Evolutionary conservation across 179 eudicot genomes (phyloP).

Genomic region (Silene noctiflora): DNA sequence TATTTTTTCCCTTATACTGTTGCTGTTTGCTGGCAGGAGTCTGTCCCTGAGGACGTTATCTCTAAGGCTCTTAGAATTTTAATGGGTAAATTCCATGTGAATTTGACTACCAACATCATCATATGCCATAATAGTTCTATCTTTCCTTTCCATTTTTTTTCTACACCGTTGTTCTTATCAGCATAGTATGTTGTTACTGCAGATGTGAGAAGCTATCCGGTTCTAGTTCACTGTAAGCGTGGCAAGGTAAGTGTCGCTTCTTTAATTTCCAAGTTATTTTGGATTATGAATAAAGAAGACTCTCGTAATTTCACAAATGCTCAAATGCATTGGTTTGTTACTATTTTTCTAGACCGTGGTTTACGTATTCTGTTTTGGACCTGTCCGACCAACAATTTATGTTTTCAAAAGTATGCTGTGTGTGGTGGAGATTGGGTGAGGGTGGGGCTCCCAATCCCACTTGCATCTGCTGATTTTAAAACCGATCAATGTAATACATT

Average conservation of each 20-base stretch:
- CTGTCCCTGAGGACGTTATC: slow-evolving; percentile 76
- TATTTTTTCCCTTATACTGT: slow-evolving; percentile 21
- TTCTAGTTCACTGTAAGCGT: slow-evolving; percentile 77
- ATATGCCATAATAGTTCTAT: background rate
- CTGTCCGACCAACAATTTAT: no score
- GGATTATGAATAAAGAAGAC: background rate
- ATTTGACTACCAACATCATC: slow-evolving; percentile 4
- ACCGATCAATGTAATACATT: no score
- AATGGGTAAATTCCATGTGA: slow-evolving; percentile 49
- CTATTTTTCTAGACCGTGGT: background rate
- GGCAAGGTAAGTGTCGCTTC: slow-evolving; percentile 57
- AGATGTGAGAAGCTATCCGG: slow-evolving; percentile 74
- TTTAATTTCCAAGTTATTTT: background rate
- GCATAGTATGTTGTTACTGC: slow-evolving; percentile 23
- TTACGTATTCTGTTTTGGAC: no score
- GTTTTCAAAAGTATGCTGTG: no score
- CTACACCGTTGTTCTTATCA: background rate
- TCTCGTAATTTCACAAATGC: background rate
- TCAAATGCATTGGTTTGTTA: background rate
- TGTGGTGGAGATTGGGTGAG: no score
- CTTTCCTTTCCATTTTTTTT: background rate
- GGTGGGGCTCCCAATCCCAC: no score
- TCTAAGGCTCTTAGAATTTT: slow-evolving; percentile 68
- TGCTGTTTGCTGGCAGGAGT: slow-evolving; percentile 55
- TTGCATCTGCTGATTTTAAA: no score